Evolutionary conservation across 2,329 filamentous ascomycete species (phyloP).

Genomic region (Clonostachys chloroleuca): DNA sequence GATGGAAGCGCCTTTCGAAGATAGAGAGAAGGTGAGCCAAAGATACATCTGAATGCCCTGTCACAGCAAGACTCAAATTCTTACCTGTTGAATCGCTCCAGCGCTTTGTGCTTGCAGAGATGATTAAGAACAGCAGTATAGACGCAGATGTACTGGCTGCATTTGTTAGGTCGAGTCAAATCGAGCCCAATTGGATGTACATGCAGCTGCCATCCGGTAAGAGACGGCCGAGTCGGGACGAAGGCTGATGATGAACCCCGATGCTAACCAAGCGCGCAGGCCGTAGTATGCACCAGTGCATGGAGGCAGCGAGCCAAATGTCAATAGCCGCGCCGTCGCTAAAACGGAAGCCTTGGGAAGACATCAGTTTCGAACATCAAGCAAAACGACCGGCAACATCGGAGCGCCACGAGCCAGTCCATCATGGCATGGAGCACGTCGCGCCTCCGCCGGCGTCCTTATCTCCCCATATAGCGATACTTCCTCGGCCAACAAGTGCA

Average conservation of each 20-base stretch:
- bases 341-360: slow-evolving; percentile 29
- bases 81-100: slow-evolving; percentile 13
- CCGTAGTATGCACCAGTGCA: slow-evolving; percentile 41
- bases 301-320: slow-evolving; percentile 31
- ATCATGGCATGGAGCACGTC: neutral
- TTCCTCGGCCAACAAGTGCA: slow-evolving; percentile 13
- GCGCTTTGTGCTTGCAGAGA: slow-evolving; percentile 54
- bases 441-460: slow-evolving; percentile 3
- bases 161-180: slow-evolving; percentile 36
- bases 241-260: slow-evolving; percentile 9
- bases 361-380: slow-evolving; percentile 19
- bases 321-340: slow-evolving; percentile 18
- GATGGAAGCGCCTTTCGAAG: too few species aligned
- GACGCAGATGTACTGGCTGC: slow-evolving; percentile 37
- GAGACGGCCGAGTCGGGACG: too few species aligned
- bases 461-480: slow-evolving; percentile 6
- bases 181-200: slow-evolving; percentile 38
- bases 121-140: slow-evolving; percentile 51
- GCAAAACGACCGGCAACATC: slow-evolving; percentile 5
- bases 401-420: slow-evolving; percentile 2
- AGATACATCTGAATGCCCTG: too few species aligned
- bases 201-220: slow-evolving; percentile 44
- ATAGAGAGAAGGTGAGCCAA: too few species aligned
- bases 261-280: slow-evolving; percentile 19
- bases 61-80: too few species aligned